Evolutionary conservation across 192 early-diverging fungal genomes (phyloP), one percentile per base, ranked within the genome.

Genomic region (Dispira parvispora): DNA sequence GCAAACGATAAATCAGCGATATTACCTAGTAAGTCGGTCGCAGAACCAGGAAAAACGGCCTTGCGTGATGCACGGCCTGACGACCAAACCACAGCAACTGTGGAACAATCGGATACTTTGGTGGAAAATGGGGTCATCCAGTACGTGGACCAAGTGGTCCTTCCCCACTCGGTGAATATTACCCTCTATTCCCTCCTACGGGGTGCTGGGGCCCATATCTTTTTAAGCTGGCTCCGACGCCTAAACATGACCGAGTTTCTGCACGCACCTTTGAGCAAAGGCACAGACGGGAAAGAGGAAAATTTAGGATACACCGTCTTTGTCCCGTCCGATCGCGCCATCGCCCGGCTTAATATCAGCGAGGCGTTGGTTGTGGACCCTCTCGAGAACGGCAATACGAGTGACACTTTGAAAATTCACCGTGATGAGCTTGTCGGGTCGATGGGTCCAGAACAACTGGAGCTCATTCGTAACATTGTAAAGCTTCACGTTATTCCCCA

Each of bases 341-440:
- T 55, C 28, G 53, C 53, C 18, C 53, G 53, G 3, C 53, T 55
- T 21, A 55, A 55, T 26, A 21, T 55, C 16, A 55, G 25, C 53
- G 11, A 18, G 20, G 20, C 11, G 2, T 12, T 55, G 53, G 12
- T 1, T 3, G 53, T 12, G 25, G 25, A 25, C 12, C 18, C 1
- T 50, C 1, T 3, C 3, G 2, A 55, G 12, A 13, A 23, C 3
- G 21, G 11, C 21, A 13, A 3, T 0, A 18, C 3, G 20, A 2
- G 9, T 12, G 53, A 55, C 9, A 3, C 53, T 8, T 21, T 28
- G 0, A 13, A 2, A 9, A 6, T 38, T 1, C 32, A 38, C 32
- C 32, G 32, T 38, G 20, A 23, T 12, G 25, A 18, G 3, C 3
- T 21, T 18, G 53, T 3, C 13, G 12, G 53, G 25, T 10, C 1